Conservation (phyloP, 495 filamentous ascomycete genomes). For the Tuber borchii region DNA sequence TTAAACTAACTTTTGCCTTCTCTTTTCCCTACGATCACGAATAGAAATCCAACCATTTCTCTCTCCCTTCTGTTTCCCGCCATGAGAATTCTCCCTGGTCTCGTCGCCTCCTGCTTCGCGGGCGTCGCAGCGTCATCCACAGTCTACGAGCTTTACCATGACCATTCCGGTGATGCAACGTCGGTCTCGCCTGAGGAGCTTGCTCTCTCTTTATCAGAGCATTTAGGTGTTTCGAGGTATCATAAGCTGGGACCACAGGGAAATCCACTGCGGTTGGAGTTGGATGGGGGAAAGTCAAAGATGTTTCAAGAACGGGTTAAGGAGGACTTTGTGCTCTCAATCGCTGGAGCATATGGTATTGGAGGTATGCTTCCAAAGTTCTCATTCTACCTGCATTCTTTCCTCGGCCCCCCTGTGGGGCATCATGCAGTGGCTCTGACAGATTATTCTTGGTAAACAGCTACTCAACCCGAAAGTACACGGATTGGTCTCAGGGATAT, state of each 20-base stretch:
- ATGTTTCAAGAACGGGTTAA: conserved; percentile 12
- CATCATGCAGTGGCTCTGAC: conserved; percentile 4
- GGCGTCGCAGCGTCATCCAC: conserved; percentile 21
- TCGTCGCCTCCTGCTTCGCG: conserved; percentile 32
- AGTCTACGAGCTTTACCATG: conserved; percentile 9
- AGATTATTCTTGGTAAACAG: not conserved
- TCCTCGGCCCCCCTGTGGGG: not conserved
- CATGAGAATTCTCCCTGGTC: conserved; percentile 33
- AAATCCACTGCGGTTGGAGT: conserved; percentile 20
- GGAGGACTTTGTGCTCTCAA: conserved; percentile 35
- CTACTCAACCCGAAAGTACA: not conserved
- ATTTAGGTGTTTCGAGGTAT: conserved; percentile 34
- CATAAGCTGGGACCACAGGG: conserved; percentile 29
- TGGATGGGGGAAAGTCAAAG: conserved; percentile 16
- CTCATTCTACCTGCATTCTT: not conserved
- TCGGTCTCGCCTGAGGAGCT: conserved; percentile 34
- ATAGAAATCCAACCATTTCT: no score
- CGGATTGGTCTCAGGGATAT: not conserved
- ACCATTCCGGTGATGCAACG: conserved; percentile 15
- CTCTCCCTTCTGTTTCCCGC: conserved; percentile 5
- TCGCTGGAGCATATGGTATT: conserved; percentile 16
- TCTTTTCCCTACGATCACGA: not conserved
- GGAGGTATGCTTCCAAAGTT: not conserved
- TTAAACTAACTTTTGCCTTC: not conserved
- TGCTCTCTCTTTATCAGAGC: conserved; percentile 33